Evolutionary conservation across 106 monocot genomes (phyloP).

Genomic region (Cymbidium sinense): DNA sequence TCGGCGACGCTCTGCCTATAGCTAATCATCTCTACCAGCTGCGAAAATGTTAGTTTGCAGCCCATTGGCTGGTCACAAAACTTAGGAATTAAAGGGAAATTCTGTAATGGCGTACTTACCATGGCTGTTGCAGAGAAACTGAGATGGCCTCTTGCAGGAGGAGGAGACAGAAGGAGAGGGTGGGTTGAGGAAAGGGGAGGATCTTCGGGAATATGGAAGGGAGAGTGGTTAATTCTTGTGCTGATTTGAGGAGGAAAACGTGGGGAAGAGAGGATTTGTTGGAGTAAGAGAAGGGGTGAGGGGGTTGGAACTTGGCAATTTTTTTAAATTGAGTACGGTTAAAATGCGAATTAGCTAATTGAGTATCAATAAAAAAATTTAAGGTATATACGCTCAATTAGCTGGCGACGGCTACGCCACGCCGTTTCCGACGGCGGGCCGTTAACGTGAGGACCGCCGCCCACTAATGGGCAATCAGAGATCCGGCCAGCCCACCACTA

Average conservation of each 20-base stretch:
- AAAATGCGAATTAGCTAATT: too few species aligned
- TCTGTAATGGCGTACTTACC: not conserved
- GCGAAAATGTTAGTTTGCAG: not conserved
- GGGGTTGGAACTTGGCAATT: not conserved
- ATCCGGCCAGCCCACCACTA: too few species aligned
- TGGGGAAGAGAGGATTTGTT: not conserved
- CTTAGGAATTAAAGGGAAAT: not conserved
- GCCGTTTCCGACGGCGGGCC: too few species aligned
- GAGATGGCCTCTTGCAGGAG: not conserved
- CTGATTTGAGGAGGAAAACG: not conserved
- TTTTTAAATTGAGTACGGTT: too few species aligned
- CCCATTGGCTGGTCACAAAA: not conserved
- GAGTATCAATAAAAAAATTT: too few species aligned
- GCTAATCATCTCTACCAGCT: not conserved
- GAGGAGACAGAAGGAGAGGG: not conserved
- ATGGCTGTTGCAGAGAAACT: not conserved
- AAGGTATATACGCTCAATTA: too few species aligned
- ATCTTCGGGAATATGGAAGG: not conserved
- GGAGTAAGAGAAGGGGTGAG: not conserved
- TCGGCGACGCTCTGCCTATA: too few species aligned
- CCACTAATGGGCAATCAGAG: too few species aligned
- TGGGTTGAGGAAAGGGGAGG: not conserved
- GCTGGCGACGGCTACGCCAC: too few species aligned
- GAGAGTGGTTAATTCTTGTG: not conserved
- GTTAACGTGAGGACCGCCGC: too few species aligned